Evolutionary conservation across 257 asterid genomes (phyloP), one percentile per base, ranked within the genome.

Genomic region (Solanum rostratum): DNA sequence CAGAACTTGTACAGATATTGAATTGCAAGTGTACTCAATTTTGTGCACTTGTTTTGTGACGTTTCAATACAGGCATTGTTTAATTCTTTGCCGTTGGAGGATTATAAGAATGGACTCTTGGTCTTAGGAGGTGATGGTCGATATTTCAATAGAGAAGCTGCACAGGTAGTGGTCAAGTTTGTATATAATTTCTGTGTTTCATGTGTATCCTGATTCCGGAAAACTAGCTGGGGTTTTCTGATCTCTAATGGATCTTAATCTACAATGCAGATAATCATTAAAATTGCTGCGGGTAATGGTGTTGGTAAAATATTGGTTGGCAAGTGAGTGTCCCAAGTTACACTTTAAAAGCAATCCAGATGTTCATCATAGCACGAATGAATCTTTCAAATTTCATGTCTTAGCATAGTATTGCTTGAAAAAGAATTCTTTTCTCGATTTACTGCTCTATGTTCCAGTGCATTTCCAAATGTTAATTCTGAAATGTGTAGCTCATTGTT

Each of bases 101-200:
- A 96, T 88, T 96, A 93, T 91, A 86, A 91, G 89, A 86, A 92
- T 37, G 94, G 94, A 18, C 88, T 94, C 84, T 88, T 97, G 91
- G 97, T 94, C 85, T 89, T 97, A 76, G 98, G 98, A 24, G 99
- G 98, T 27, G 99, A 97, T 87, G 99, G 99, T 78, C 92, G 99
- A 86, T 97, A 92, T 81, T 97, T 96, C 88, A 97, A 95, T 88
- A 85, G 89, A 43, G 98, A 97, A 88, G 99, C 98, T 74, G 94
- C 99, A 20, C 99, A 96, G 99, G 98, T 95, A 84, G 27, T 81
- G 30, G 12, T 54, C 27, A 24, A 69, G 20, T 53, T 57, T 39
- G 55, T 45, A 24, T 43, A 15, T 22, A 45, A 11, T 41, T 41
- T 82, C 3, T 59, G 45, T 82, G 62, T 85, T 50, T 65, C 63